Conservation (phyloP, 352 stramenopile genomes). For the Pythium folliculosum region DNA sequence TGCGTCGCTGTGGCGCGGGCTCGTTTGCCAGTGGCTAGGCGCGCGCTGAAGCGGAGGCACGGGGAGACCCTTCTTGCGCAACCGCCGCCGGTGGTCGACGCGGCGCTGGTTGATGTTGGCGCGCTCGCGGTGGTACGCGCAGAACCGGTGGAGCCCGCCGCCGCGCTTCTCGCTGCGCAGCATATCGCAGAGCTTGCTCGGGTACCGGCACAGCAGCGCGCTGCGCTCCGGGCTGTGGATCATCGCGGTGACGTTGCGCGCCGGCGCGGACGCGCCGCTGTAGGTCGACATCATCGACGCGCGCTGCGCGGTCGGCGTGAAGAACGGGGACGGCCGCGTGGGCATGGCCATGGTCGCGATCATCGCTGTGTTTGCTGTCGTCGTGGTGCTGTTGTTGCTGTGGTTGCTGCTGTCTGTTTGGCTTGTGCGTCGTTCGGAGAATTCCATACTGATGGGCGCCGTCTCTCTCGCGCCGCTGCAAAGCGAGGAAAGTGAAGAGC, state of each 20-base stretch:
- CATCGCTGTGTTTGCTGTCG: conserved; percentile 9
- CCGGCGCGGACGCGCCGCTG: background rate
- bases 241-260: conserved; percentile 16
- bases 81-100: conserved; percentile 28
- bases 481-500: background rate
- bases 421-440: conserved; percentile 6
- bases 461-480: background rate
- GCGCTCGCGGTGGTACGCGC: conserved; percentile 33
- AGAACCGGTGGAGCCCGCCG: conserved; percentile 34
- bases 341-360: conserved; percentile 23
- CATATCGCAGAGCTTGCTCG: conserved; percentile 39
- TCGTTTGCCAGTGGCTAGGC: conserved; percentile 17
- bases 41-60: conserved; percentile 19
- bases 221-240: conserved; percentile 25
- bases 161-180: conserved; percentile 32
- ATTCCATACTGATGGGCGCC: conserved; percentile 19
- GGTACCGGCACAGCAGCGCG: conserved; percentile 32
- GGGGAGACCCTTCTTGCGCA: conserved; percentile 20
- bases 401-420: background rate
- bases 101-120: conserved; percentile 36
- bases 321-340: background rate
- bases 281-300: background rate
- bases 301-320: background rate
- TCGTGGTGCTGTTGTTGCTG: background rate
- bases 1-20: background rate